A percentile compares a stretch with the other conserved stretches of the same genome.
These are phyloP conservation scores for Camellia lanceoleosa DNA, from an alignment of 148 eudicot genomes.

Conservation along the genomic window DNA sequence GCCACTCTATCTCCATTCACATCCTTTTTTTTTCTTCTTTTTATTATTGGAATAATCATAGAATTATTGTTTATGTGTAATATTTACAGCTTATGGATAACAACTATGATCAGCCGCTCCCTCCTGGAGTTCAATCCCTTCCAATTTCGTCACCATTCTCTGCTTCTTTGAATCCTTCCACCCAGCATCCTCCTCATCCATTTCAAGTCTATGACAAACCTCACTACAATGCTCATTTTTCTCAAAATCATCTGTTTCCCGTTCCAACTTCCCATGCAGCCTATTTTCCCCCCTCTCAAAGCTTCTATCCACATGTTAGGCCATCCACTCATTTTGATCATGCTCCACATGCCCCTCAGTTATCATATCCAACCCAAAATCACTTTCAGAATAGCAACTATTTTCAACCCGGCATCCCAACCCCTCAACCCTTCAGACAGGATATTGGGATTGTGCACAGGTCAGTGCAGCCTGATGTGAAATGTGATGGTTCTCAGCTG, in stretches of 20 bases:
- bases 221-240: slow-evolving; percentile 33
- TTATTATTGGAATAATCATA: neutral
- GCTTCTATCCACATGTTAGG: slow-evolving; percentile 28
- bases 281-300: slow-evolving; percentile 30
- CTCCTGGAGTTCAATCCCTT: slow-evolving; percentile 71
- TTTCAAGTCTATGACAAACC: slow-evolving; percentile 33
- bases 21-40: neutral
- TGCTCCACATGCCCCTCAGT: slow-evolving; percentile 31
- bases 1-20: neutral
- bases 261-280: slow-evolving; percentile 28
- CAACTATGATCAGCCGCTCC: slow-evolving; percentile 49
- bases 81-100: slow-evolving; percentile 43
- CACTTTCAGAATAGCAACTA: slow-evolving; percentile 38
- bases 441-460: slow-evolving; percentile 20
- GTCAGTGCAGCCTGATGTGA: slow-evolving; percentile 19
- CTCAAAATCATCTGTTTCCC: slow-evolving; percentile 31
- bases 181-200: slow-evolving; percentile 31
- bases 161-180: slow-evolving; percentile 20
- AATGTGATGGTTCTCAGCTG: slow-evolving; percentile 26
- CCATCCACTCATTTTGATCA: slow-evolving; percentile 31
- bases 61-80: neutral
- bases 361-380: slow-evolving; percentile 32
- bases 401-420: slow-evolving; percentile 24
- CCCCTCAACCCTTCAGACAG: slow-evolving; percentile 35
- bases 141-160: slow-evolving; percentile 27